Conservation (phyloP, 2,329 filamentous ascomycete species). For the Penicillium rolfsii region DNA sequence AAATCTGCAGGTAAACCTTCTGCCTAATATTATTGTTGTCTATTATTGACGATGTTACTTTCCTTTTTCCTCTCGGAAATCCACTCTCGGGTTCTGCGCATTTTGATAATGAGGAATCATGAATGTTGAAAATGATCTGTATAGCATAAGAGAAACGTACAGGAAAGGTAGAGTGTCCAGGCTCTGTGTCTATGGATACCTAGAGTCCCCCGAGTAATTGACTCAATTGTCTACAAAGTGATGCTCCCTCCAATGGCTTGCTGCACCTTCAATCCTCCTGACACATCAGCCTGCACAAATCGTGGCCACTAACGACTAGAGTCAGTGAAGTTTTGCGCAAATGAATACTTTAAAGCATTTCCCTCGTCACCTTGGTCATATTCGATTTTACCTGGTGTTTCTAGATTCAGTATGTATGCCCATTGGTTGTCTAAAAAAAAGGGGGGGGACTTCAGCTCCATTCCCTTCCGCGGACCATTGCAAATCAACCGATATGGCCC, state of each 20-base stretch:
- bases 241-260: slow-evolving; percentile 17
- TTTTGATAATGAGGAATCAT: not conserved
- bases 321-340: not conserved
- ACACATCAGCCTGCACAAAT: not conserved
- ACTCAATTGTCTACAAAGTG: slow-evolving; percentile 8
- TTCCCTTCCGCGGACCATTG: slow-evolving; percentile 1
- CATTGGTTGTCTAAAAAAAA: not conserved
- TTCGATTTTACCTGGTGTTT: not conserved
- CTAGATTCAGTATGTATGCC: not conserved
- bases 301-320: not conserved
- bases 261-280: slow-evolving; percentile 1
- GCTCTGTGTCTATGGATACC: slow-evolving; percentile 3
- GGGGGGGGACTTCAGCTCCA: slow-evolving; percentile 5
- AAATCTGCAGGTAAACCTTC: not conserved
- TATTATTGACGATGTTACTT: not conserved
- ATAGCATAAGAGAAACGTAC: not conserved
- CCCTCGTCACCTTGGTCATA: not conserved
- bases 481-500: slow-evolving; percentile 11
- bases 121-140: not conserved
- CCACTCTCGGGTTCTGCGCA: not conserved
- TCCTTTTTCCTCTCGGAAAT: not conserved
- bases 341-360: not conserved
- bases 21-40: not conserved
- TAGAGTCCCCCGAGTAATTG: slow-evolving; percentile 12
- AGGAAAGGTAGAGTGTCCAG: not conserved